Percentiles rank a stretch among this genome's conserved stretches.
Evolutionary conservation across 495 filamentous ascomycete species (phyloP).

Genomic region (Halenospora varia): DNA sequence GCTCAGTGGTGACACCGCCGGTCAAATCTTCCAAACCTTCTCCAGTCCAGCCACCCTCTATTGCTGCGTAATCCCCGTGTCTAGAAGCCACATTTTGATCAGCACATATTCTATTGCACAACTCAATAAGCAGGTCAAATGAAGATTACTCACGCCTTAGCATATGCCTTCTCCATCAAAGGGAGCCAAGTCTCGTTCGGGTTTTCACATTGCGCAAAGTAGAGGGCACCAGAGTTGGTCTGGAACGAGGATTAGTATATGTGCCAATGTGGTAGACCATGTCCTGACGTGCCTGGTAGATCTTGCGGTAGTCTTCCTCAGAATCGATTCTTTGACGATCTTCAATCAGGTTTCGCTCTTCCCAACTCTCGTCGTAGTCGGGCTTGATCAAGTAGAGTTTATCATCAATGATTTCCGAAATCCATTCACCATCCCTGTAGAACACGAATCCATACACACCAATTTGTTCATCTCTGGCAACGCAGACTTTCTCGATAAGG

Average conservation of each 20-base stretch:
- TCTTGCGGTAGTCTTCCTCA: slow-evolving; percentile 72
- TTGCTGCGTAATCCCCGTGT: slow-evolving; percentile 66
- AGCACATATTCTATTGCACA: too few species aligned
- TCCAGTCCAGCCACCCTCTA: slow-evolving; percentile 81
- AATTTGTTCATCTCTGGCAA: slow-evolving; percentile 71
- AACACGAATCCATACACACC: slow-evolving; percentile 97
- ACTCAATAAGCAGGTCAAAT: background rate
- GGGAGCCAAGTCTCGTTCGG: slow-evolving; percentile 92
- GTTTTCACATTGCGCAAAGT: slow-evolving; percentile 81
- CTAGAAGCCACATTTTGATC: slow-evolving; percentile 1
- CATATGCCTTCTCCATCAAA: slow-evolving; percentile 89
- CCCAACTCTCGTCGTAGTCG: slow-evolving; percentile 68
- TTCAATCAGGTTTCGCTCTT: slow-evolving; percentile 67
- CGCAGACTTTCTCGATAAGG: slow-evolving; percentile 77
- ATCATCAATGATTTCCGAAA: slow-evolving; percentile 80
- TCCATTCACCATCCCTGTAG: slow-evolving; percentile 88
- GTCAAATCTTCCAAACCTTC: slow-evolving; percentile 92
- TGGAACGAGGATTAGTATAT: too few species aligned
- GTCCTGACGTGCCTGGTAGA: slow-evolving; percentile 65
- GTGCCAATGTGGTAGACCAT: too few species aligned
- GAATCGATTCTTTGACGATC: slow-evolving; percentile 63
- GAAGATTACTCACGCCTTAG: slow-evolving; percentile 72
- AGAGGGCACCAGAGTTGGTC: slow-evolving; percentile 66
- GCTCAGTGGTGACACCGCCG: slow-evolving; percentile 79
- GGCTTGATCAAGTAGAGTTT: slow-evolving; percentile 73